Evolutionary conservation across 441 rosid species (phyloP).

Genomic region (Mallotus repandus): DNA sequence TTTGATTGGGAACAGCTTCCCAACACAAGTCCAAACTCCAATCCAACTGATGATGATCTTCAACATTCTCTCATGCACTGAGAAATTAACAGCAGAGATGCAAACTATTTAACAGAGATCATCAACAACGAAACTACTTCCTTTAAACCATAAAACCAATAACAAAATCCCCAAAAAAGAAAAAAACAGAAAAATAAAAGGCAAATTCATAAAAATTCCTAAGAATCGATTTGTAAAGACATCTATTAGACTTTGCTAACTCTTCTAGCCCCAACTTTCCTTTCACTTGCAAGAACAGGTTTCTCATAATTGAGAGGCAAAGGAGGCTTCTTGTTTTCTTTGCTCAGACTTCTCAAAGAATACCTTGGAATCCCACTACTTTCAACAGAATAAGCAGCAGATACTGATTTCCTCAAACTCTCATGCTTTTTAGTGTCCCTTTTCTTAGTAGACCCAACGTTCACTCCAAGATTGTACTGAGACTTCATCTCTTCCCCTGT

Average conservation of each 20-base stretch:
- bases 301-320: slow-evolving; percentile 33
- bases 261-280: slow-evolving; percentile 35
- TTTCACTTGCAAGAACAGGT: slow-evolving; percentile 30
- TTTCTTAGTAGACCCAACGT: slow-evolving; percentile 47
- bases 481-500: slow-evolving; percentile 23
- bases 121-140: not conserved
- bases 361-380: slow-evolving; percentile 57
- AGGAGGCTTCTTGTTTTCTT: slow-evolving; percentile 71
- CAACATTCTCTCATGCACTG: not conserved
- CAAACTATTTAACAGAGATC: slow-evolving; percentile 4
- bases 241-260: slow-evolving; percentile 41
- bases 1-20: not conserved
- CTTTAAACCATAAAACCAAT: not conserved
- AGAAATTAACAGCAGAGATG: not conserved
- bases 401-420: slow-evolving; percentile 55
- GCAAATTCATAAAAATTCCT: too few relatives aligned
- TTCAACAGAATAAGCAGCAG: slow-evolving; percentile 43
- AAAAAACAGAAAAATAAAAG: not conserved
- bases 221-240: not conserved
- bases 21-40: not conserved
- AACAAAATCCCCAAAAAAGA: not conserved
- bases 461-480: slow-evolving; percentile 59
- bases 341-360: slow-evolving; percentile 67
- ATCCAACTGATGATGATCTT: not conserved
- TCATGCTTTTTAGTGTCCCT: slow-evolving; percentile 50